Evolutionary conservation across 140 eudicot genomes (phyloP).

Genomic region (Bidens hawaiensis): DNA sequence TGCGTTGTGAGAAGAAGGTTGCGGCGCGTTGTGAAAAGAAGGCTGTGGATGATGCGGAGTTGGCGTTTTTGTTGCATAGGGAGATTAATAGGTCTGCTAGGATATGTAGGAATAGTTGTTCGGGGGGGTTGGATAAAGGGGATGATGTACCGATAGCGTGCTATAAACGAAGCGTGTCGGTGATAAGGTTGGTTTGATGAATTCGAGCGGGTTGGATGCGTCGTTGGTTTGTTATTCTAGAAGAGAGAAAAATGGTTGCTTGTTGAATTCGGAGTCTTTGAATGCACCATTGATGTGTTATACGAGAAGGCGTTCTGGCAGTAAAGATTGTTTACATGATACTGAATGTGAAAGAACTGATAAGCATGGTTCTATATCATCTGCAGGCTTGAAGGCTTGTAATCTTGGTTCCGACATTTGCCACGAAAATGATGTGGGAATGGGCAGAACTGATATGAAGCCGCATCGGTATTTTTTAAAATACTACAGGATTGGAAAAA

Average conservation of each 20-base stretch:
- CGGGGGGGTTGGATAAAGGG: slow-evolving; percentile 13
- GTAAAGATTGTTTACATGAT: slow-evolving; percentile 21
- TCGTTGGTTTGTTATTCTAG: slow-evolving; percentile 20
- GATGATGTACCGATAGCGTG: slow-evolving; percentile 1
- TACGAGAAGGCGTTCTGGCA: slow-evolving; percentile 20
- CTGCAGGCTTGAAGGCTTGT: slow-evolving; percentile 17
- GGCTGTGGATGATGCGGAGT: slow-evolving; percentile 51
- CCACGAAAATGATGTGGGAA: slow-evolving; percentile 24
- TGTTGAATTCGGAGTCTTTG: slow-evolving; percentile 8
- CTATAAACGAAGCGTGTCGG: slow-evolving; percentile 25
- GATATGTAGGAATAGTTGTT: slow-evolving; percentile 27
- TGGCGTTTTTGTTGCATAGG: slow-evolving; percentile 68
- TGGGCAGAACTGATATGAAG: slow-evolving; percentile 14
- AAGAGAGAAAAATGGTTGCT: slow-evolving; percentile 9
- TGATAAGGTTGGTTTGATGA: slow-evolving; percentile 14
- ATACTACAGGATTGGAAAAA: slow-evolving; percentile 35
- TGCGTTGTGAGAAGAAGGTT: slow-evolving; percentile 18
- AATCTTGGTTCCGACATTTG: slow-evolving; percentile 26
- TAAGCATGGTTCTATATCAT: slow-evolving; percentile 15
- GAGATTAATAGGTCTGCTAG: slow-evolving; percentile 72
- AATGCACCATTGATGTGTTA: slow-evolving; percentile 9
- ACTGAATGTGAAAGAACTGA: slow-evolving; percentile 9
- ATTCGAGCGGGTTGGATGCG: slow-evolving; percentile 27
- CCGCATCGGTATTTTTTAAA: slow-evolving; percentile 37
- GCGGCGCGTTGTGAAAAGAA: slow-evolving; percentile 15